Evolutionary conservation across 2,329 filamentous ascomycete species (phyloP).

Genomic region (Colletotrichum sp.): DNA sequence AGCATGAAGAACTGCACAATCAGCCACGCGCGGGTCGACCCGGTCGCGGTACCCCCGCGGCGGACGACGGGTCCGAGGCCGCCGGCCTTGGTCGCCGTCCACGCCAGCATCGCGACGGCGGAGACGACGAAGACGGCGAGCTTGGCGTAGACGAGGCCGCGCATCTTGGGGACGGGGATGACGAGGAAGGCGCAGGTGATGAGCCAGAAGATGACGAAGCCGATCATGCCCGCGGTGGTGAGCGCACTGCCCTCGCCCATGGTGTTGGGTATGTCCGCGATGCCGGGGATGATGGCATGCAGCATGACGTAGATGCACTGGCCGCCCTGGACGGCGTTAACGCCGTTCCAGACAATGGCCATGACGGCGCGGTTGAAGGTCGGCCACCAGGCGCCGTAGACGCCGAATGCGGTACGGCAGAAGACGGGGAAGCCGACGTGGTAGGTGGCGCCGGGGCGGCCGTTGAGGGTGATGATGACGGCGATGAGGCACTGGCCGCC

Average conservation of each 20-base stretch:
- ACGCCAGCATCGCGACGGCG: slow-evolving; percentile 41
- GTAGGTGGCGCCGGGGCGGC: slow-evolving; percentile 46
- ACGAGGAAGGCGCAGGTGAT: slow-evolving; percentile 41
- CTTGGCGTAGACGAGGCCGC: slow-evolving; percentile 22
- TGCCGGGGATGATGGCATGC: slow-evolving; percentile 43
- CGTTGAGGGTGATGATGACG: slow-evolving; percentile 44
- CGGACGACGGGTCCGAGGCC: slow-evolving; percentile 68
- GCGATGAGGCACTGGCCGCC: slow-evolving; percentile 46
- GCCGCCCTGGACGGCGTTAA: slow-evolving; percentile 41
- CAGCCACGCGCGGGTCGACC: slow-evolving; percentile 39
- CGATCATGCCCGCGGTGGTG: slow-evolving; percentile 45
- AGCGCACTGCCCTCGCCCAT: slow-evolving; percentile 44
- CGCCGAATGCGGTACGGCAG: slow-evolving; percentile 45
- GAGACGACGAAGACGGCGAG: slow-evolving; percentile 40
- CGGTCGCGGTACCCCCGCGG: slow-evolving; percentile 63
- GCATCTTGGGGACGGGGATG: slow-evolving; percentile 32
- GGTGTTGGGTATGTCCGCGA: slow-evolving; percentile 41
- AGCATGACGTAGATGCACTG: slow-evolving; percentile 39
- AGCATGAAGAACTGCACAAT: slow-evolving; percentile 41
- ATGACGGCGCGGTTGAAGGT: slow-evolving; percentile 47
- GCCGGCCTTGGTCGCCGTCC: slow-evolving; percentile 77
- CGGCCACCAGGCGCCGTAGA: slow-evolving; percentile 50
- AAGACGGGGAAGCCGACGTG: slow-evolving; percentile 47
- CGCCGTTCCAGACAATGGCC: slow-evolving; percentile 50
- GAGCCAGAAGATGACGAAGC: slow-evolving; percentile 46